A percentile compares a stretch with the other conserved stretches of the same genome.
phyloP scores from a whole-genome alignment of 2,329 filamentous ascomycete species.

The Verruconis gallopava region DNA sequence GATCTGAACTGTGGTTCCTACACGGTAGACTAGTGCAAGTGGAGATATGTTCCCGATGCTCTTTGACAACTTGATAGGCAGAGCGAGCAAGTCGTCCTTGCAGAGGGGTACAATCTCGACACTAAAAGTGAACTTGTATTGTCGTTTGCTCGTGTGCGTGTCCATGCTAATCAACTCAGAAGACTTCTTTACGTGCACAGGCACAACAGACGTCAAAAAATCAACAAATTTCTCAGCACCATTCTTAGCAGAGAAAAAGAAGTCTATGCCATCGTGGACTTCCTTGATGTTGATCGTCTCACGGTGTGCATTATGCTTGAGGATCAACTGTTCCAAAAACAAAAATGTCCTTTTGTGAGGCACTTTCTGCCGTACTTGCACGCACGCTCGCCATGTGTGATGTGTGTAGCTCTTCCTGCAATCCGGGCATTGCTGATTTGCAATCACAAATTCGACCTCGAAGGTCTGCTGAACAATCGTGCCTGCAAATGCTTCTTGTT shows the following conservation, averaged over 20 bases:
- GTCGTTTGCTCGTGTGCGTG: slow-evolving; percentile 76
- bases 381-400: slow-evolving; percentile 85
- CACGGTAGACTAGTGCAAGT: slow-evolving; percentile 69
- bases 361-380: slow-evolving; percentile 95
- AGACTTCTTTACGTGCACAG: slow-evolving; percentile 69
- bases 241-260: slow-evolving; percentile 82
- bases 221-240: slow-evolving; percentile 88
- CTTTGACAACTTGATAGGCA: slow-evolving; percentile 82
- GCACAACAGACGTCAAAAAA: slow-evolving; percentile 71
- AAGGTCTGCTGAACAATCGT: slow-evolving; percentile 82
- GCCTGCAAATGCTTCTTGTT: slow-evolving; percentile 53
- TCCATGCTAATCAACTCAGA: slow-evolving; percentile 91
- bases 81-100: slow-evolving; percentile 90
- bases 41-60: slow-evolving; percentile 79
- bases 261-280: slow-evolving; percentile 88
- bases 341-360: slow-evolving; percentile 82
- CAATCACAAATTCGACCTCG: slow-evolving; percentile 84
- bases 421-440: slow-evolving; percentile 87
- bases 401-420: slow-evolving; percentile 93
- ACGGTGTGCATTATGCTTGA: slow-evolving; percentile 82
- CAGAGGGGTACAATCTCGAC: slow-evolving; percentile 86
- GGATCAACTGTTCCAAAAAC: slow-evolving; percentile 82
- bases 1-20: slow-evolving; percentile 82
- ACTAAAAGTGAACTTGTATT: slow-evolving; percentile 90
- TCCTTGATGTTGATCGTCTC: slow-evolving; percentile 99